Base-by-base conservation (phyloP, 805 yeast genomes). In the Groenewaldozyma salmanticensis region DNA sequence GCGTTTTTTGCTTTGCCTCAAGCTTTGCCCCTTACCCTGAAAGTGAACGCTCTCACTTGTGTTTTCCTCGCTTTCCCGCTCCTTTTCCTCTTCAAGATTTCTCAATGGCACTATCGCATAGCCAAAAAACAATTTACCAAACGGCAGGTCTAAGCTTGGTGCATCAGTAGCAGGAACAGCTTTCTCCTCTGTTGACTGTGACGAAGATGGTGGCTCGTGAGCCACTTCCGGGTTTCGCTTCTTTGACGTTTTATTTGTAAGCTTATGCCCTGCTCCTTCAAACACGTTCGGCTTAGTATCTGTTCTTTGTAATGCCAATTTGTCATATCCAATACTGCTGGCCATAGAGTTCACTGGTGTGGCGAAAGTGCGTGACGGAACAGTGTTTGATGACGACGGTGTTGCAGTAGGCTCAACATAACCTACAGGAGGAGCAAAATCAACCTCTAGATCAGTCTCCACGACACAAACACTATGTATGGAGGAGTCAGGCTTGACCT, bases 351-450 rank as follows among this genome's bases (percentile, higher is more conserved):
- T 53, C 2, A 41, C 48, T 3, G 57, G 49, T 1, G 55, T 45
- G 19, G 43, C 44, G 18, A 42, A 27, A 3, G 38, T 33, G 22
- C 49, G 35, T 1, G 49, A 33, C 4, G 47, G 46, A 3, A 35
- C 44, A n/a, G 51, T 36, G 4, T 43, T 35, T 1, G 54, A 44
- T 5, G 58, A 43, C 6, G 52, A 42, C 11, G 51, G 36, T 2
- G 60, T 44, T 4, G 46, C 31, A 5, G 48, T 87, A 1, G 96
- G 96, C 57, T 90, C 97, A 16, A 84, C 95, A 58, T 92, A 92
- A 0, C 99, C 99, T 4, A 90, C 95, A 0, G 99, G 99, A 2
- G 98, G 95, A 1, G 96, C 97, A 66, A 92, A 92, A 57, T 92
- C 99, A 0, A 96, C 94, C 44, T 85, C 95, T 46, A 92, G 69